Evolutionary conservation across 1,139 yeast species (phyloP).

Genomic region (Saccharomyces hybrid): DNA sequence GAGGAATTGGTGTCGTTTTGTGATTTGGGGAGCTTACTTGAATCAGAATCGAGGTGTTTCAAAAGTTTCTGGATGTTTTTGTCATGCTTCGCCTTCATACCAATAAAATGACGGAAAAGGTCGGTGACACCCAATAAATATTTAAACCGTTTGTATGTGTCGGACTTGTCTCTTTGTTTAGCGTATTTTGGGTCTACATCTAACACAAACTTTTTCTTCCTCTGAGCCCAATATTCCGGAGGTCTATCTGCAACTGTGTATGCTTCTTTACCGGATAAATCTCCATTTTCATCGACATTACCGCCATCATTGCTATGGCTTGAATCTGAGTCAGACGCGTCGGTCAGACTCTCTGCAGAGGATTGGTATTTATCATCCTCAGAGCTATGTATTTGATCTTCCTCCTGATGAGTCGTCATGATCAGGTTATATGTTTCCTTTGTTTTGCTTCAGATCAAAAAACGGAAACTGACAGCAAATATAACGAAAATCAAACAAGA

Average conservation of each 20-base stretch:
- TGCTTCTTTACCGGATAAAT: not conserved
- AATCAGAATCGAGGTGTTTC: conserved; percentile 30
- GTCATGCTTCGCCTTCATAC: conserved; percentile 57
- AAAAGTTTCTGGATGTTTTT: conserved; percentile 44
- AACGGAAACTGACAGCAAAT: not conserved
- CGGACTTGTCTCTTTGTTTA: conserved; percentile 52
- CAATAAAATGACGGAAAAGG: conserved; percentile 61
- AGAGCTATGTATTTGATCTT: not conserved
- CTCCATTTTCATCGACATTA: not conserved
- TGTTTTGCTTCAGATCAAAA: not conserved
- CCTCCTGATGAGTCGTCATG: not conserved
- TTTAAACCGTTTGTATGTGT: conserved; percentile 57
- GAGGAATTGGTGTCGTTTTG: conserved; percentile 19
- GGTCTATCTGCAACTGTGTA: conserved; percentile 5
- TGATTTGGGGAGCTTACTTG: conserved; percentile 11
- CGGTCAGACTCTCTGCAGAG: not conserved
- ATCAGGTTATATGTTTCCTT: not conserved
- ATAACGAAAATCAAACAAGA: not conserved
- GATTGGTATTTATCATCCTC: not conserved
- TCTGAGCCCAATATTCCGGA: conserved; percentile 34
- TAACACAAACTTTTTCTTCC: conserved; percentile 43
- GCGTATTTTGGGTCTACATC: conserved; percentile 53
- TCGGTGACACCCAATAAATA: conserved; percentile 61
- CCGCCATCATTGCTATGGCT: not conserved
- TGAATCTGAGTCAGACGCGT: not conserved